phyloP scores from a whole-genome alignment of 2,329 filamentous ascomycete species.

The Coleophoma cylindrospora region DNA sequence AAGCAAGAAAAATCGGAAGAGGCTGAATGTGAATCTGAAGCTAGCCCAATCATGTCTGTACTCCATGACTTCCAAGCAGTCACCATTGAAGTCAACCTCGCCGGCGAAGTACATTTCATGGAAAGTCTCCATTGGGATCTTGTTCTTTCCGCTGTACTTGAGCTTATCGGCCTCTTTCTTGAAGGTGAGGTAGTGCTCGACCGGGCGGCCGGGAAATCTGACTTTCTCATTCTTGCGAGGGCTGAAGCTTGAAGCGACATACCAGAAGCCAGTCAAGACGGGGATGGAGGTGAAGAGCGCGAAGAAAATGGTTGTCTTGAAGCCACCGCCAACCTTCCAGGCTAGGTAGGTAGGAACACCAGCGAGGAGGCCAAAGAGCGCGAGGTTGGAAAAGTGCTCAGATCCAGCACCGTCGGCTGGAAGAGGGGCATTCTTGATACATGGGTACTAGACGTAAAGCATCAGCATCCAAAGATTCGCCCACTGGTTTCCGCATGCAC shows the following conservation, averaged over 20 bases:
- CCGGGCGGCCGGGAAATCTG: slow-evolving; percentile 75
- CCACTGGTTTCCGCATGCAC: background rate
- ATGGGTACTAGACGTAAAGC: slow-evolving; percentile 56
- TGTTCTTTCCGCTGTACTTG: slow-evolving; percentile 73
- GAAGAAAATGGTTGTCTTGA: slow-evolving; percentile 86
- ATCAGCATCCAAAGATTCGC: slow-evolving; percentile 2
- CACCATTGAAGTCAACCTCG: slow-evolving; percentile 92
- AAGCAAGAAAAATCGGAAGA: slow-evolving; percentile 86
- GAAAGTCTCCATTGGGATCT: slow-evolving; percentile 89
- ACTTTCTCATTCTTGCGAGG: slow-evolving; percentile 93
- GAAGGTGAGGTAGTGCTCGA: slow-evolving; percentile 88
- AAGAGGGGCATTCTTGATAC: slow-evolving; percentile 91
- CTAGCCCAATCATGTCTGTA: slow-evolving; percentile 96
- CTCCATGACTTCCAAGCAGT: slow-evolving; percentile 83
- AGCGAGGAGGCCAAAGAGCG: slow-evolving; percentile 66
- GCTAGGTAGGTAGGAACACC: slow-evolving; percentile 74
- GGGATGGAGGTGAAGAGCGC: slow-evolving; percentile 73
- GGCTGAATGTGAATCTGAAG: slow-evolving; percentile 81
- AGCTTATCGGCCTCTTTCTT: slow-evolving; percentile 53
- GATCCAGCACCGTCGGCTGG: slow-evolving; percentile 82
- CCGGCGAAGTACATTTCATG: slow-evolving; percentile 97
- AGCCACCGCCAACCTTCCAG: slow-evolving; percentile 78
- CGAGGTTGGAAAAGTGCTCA: slow-evolving; percentile 81
- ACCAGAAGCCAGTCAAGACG: slow-evolving; percentile 79
- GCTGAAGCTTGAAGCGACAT: slow-evolving; percentile 70